Evolutionary conservation across 1,284 basidiomycete genomes (phyloP).

Genomic region (Rhodotorula sp.): DNA sequence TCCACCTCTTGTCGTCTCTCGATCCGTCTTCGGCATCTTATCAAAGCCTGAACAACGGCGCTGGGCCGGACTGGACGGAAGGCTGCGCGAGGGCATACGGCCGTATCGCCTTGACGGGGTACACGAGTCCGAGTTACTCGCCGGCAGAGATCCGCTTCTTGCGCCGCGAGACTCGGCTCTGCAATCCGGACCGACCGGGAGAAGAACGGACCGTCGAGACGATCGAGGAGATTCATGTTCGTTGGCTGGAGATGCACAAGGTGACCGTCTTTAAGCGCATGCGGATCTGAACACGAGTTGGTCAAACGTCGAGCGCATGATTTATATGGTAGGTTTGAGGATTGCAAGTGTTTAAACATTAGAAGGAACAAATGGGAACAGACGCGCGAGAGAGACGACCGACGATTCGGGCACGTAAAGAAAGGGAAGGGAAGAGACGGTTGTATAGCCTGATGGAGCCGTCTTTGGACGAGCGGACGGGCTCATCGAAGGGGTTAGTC

Average conservation of each 20-base stretch:
- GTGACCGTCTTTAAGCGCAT: slow-evolving; percentile 29
- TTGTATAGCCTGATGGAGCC: no score
- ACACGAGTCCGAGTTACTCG: slow-evolving; percentile 23
- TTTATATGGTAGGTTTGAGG: not conserved
- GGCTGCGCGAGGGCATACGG: slow-evolving; percentile 21
- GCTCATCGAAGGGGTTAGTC: not conserved
- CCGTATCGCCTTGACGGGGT: slow-evolving; percentile 32
- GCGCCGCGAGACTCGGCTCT: not conserved
- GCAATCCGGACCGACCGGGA: not conserved
- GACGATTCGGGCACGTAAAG: not conserved
- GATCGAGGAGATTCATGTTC: slow-evolving; percentile 38
- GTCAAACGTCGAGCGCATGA: not conserved
- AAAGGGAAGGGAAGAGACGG: not conserved
- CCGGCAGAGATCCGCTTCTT: slow-evolving; percentile 23
- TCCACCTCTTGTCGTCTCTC: slow-evolving; percentile 8
- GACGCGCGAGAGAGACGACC: not conserved
- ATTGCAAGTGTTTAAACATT: slow-evolving; percentile 6
- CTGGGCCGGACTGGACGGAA: slow-evolving; percentile 18
- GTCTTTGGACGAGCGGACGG: not conserved
- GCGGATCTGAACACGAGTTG: slow-evolving; percentile 5
- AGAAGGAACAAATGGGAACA: not conserved
- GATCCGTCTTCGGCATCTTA: slow-evolving; percentile 7
- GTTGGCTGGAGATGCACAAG: slow-evolving; percentile 36
- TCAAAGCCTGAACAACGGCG: slow-evolving; percentile 1
- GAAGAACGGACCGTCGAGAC: slow-evolving; percentile 6